Percentiles rank a stretch among this genome's conserved stretches.
Evolutionary conservation across 805 yeast genomes (phyloP).

Genomic region (Hemisphaericaspora nanyangensis): DNA sequence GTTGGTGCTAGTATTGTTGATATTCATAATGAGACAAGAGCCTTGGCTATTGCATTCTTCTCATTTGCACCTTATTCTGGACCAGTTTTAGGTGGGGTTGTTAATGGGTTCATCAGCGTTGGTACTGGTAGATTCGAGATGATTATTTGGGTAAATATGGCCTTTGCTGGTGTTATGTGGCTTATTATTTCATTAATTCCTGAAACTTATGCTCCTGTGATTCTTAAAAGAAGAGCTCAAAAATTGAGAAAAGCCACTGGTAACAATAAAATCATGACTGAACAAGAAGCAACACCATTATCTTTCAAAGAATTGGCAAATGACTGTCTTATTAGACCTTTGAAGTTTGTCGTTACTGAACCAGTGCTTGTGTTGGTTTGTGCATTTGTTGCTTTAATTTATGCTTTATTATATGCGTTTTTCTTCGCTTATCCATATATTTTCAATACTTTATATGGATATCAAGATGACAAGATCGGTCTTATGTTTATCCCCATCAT

Average conservation of each 20-base stretch:
- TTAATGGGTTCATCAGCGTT: conserved; percentile 79
- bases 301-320: conserved; percentile 63
- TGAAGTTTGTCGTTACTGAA: conserved; percentile 72
- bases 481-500: conserved; percentile 86
- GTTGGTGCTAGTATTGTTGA: conserved; percentile 94
- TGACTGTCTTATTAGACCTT: conserved; percentile 75
- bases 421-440: conserved; percentile 95
- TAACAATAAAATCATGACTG: conserved; percentile 81
- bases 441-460: conserved; percentile 72
- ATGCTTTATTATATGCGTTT: conserved; percentile 87
- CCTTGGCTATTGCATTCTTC: conserved; percentile 85
- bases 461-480: conserved; percentile 74
- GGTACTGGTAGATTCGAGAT: conserved; percentile 65
- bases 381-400: conserved; percentile 81
- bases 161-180: conserved; percentile 85
- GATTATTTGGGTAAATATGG: conserved; percentile 89
- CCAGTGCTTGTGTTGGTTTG: conserved; percentile 84
- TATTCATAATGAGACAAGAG: conserved; percentile 77
- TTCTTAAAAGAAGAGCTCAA: conserved; percentile 62
- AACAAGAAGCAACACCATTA: conserved; percentile 82
- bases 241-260: conserved; percentile 75
- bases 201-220: conserved; percentile 88
- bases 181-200: conserved; percentile 62
- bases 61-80: conserved; percentile 93
- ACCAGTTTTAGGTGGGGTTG: conserved; percentile 85